A percentile compares a stretch with the other conserved stretches of the same genome.
phyloP scores from a whole-genome alignment of 2,329 filamentous ascomycete genomes.

The Penicillium sclerotigenum region DNA sequence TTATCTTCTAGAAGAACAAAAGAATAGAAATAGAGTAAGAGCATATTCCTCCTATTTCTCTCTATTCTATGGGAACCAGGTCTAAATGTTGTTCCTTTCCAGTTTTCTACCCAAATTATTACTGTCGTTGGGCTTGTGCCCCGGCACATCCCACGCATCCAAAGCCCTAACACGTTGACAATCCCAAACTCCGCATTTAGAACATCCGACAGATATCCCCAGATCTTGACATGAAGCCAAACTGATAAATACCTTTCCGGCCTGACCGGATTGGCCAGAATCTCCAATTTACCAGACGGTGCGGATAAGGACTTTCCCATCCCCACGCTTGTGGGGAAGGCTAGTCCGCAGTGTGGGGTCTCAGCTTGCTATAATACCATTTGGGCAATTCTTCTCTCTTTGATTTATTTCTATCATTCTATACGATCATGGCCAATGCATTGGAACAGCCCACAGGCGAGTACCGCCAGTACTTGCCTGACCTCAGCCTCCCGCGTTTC shows the following conservation, averaged over 20 bases:
- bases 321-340: conserved; percentile 23
- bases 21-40: too few relatives aligned
- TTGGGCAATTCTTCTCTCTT: neutral
- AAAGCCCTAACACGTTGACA: neutral
- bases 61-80: neutral
- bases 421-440: conserved; percentile 4
- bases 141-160: neutral
- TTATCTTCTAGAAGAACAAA: too few relatives aligned
- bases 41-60: too few relatives aligned
- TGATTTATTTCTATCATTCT: neutral
- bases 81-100: neutral
- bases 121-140: neutral
- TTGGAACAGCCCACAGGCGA: conserved; percentile 30
- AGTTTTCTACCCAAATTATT: neutral
- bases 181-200: neutral
- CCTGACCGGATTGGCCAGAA: conserved; percentile 3
- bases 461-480: conserved; percentile 61
- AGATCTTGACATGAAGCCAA: neutral
- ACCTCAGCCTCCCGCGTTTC: conserved; percentile 61
- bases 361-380: conserved; percentile 15
- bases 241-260: conserved; percentile 14
- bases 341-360: conserved; percentile 17
- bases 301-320: conserved; percentile 24
- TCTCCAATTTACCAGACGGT: neutral
- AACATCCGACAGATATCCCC: neutral